Evolutionary conservation across 2,329 filamentous ascomycete species (phyloP).

Genomic region (Cordyceps pruinosa): DNA sequence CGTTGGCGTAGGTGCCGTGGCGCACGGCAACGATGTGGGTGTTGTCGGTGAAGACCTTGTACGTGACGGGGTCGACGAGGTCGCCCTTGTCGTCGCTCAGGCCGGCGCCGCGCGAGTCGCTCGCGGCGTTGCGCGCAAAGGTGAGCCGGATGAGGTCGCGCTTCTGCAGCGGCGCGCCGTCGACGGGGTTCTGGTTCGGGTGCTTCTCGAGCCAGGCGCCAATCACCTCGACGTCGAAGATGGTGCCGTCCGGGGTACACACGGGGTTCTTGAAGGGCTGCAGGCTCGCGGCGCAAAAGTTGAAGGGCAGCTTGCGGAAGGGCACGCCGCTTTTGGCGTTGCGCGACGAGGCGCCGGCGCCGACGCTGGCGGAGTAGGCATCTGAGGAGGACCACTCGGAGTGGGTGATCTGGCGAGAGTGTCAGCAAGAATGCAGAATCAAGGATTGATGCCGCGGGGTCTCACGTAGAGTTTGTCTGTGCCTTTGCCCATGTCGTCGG

Average conservation of each 20-base stretch:
- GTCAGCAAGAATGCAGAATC: slow-evolving; percentile 2
- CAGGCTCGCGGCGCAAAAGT: slow-evolving; percentile 92
- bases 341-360: slow-evolving; percentile 55
- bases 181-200: slow-evolving; percentile 76
- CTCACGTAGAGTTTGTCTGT: slow-evolving; percentile 41
- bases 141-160: slow-evolving; percentile 85
- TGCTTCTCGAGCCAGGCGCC: slow-evolving; percentile 91
- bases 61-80: slow-evolving; percentile 92
- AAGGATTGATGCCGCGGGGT: neutral
- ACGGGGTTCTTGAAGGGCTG: slow-evolving; percentile 94
- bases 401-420: slow-evolving; percentile 65
- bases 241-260: slow-evolving; percentile 78
- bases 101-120: slow-evolving; percentile 41
- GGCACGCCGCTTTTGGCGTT: slow-evolving; percentile 42
- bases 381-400: slow-evolving; percentile 94
- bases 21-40: slow-evolving; percentile 89
- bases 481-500: slow-evolving; percentile 33
- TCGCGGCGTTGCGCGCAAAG: slow-evolving; percentile 83
- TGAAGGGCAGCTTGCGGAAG: slow-evolving; percentile 91
- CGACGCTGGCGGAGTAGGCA: slow-evolving; percentile 75
- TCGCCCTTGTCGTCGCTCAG: slow-evolving; percentile 58
- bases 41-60: slow-evolving; percentile 96
- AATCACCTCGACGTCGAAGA: slow-evolving; percentile 94
- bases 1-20: slow-evolving; percentile 78
- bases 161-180: slow-evolving; percentile 69